Base-by-base conservation (phyloP, 768 basidiomycete species). In the Ephemerocybe angulata region DNA sequence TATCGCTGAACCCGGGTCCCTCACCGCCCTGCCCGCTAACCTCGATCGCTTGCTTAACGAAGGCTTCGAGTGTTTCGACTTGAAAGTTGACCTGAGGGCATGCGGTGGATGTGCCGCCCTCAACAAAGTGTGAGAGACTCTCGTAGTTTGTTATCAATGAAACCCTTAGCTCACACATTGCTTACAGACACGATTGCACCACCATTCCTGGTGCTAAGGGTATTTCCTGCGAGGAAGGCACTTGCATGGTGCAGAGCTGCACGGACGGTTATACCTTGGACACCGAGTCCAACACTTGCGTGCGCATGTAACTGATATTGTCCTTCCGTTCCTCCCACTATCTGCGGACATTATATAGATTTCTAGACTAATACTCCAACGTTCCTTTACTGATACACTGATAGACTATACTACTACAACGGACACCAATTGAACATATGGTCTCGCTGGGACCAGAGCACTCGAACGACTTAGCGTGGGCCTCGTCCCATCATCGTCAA, bases 61-160 rank as follows among this genome's bases (percentile, higher is more conserved):
- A 33, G 48, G 48, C 12, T 50, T 50, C 31, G 48, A 50, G 48
- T 50, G 31, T 21, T 27, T 50, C 30, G 48, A 50, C 31, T 30
- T 50, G 31, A n/a, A 50, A 22, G 29, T 17, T 22, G 48, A 50
- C 30, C 6, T 50, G 30, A 29, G 29, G 28, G 48, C 48, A 5
- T 50, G 48, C 25, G 48, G 48, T 4, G 31, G 48, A 2, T 50
- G 48, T 50, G 48, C 48, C 3, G 35, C 30, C 21, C 17, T 50
- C 19, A 24, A 50, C 21, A 50, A n/a, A 33, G 31, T 35, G 48
- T 50, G 21, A 19, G 48, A 33, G 30, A 30, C 21, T 21, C 17
- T 10, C 46, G 3, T 11, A 24, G 17, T 48, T 15, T n/a, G 17
- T 12, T 10, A 29, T n/a, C n/a, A n/a, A n/a, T n/a, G n/a, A 33